Evolutionary conservation across 1,284 basidiomycete genomes (phyloP), one percentile per base, ranked within the genome.

Genomic region (Abortiporus biennis): DNA sequence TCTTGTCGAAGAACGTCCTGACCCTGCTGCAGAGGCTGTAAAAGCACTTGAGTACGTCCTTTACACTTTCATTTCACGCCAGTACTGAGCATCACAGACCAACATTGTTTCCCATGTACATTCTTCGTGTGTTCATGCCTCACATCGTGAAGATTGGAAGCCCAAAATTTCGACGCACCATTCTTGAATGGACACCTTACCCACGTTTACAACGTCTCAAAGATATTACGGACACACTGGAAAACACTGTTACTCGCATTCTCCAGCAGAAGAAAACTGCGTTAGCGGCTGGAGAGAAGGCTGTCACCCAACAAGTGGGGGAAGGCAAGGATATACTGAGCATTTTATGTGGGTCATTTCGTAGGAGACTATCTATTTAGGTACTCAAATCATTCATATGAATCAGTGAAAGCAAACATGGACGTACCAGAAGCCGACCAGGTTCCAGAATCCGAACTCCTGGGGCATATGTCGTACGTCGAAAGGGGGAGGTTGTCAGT

Each of bases 321-420:
- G 56, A 60, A 36, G 57, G 58, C 8, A 55, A 53, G 37, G 60
- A 62, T 31, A 50, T 62, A 41, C 51, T 62, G 42, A 61, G 60
- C 45, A 50, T 54, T 8, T 41, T 63, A 16, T 37, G 59, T 63
- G 42, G 35, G 56, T 53, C 8, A 9, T 29, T n/a, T 29, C 27
- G 27, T 9, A 9, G n/a, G 8, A 8, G n/a, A 9, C 27, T 29
- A 8, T 29, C 27, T 8, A 29, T 8, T 29, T 29, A 9, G 8
- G 9, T 8, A 8, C 27, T 32, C 13, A 6, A 2, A 36, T 11
- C 30, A 11, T 40, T 12, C 4, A 17, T 17, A 20, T 20, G n/a
- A 2, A 20, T 15, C 38, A 56, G 56, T 57, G 13, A 51, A 48
- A 25, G 54, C 52, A 13, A 58, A 63, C 40, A 51, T 53, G 42